Evolutionary conservation across 2,329 filamentous ascomycete genomes (phyloP).

Genomic region (Colletotrichum phormii): DNA sequence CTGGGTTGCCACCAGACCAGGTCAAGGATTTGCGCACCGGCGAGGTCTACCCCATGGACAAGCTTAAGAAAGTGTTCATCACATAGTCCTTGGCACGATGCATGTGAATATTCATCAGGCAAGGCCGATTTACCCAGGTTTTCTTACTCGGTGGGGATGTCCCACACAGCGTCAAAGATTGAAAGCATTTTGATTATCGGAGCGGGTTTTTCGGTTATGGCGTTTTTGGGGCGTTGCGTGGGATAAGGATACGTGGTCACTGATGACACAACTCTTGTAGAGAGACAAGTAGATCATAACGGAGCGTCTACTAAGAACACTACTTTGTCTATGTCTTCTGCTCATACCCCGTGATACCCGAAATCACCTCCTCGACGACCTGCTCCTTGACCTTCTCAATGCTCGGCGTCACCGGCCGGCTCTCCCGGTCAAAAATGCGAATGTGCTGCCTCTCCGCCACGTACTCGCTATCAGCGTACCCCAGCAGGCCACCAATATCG

Average conservation of each 20-base stretch:
- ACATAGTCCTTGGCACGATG: slow-evolving; percentile 61
- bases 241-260: background rate
- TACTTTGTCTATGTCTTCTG: slow-evolving; percentile 21
- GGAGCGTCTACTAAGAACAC: background rate
- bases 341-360: slow-evolving; percentile 41
- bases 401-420: slow-evolving; percentile 63
- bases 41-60: slow-evolving; percentile 70
- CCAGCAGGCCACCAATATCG: slow-evolving; percentile 83
- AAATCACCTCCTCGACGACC: slow-evolving; percentile 27
- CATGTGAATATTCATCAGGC: background rate
- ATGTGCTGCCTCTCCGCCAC: slow-evolving; percentile 90
- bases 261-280: background rate
- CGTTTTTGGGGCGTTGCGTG: background rate
- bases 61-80: slow-evolving; percentile 91
- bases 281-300: background rate
- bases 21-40: slow-evolving; percentile 85
- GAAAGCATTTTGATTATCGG: background rate
- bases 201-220: background rate
- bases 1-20: slow-evolving; percentile 73
- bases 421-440: slow-evolving; percentile 73
- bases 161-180: background rate
- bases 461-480: slow-evolving; percentile 96
- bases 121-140: too few species aligned
- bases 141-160: background rate
- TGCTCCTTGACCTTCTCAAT: slow-evolving; percentile 39